phyloP scores from a whole-genome alignment of 495 filamentous ascomycete genomes.

The Cercophora scortea region DNA sequence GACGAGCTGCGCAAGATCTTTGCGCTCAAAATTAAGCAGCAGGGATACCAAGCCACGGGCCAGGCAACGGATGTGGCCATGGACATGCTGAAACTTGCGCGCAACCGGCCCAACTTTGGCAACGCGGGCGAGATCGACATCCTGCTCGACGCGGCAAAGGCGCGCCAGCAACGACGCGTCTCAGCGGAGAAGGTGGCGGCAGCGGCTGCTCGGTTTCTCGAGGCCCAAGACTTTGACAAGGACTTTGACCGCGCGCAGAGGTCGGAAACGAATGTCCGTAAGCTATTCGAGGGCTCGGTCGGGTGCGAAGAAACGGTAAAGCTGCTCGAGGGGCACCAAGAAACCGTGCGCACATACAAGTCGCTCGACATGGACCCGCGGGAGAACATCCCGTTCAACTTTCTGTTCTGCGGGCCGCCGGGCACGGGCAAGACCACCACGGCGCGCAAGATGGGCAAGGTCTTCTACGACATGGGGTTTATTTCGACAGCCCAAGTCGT shows the following conservation, averaged over 20 bases:
- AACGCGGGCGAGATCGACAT: conserved; percentile 62
- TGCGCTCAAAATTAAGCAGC: conserved; percentile 45
- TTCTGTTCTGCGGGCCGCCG: conserved; percentile 36
- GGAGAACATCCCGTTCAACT: conserved; percentile 33
- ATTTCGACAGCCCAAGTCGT: conserved; percentile 46
- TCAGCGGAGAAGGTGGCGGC: conserved; percentile 14
- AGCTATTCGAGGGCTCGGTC: conserved; percentile 58
- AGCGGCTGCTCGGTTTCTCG: conserved; percentile 26
- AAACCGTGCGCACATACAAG: conserved; percentile 44
- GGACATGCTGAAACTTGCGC: conserved; percentile 42
- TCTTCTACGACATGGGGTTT: conserved; percentile 67
- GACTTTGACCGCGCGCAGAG: conserved; percentile 51
- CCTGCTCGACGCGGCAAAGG: conserved; percentile 52
- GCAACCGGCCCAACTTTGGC: conserved; percentile 51
- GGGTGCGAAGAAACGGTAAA: conserved; percentile 57
- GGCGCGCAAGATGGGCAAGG: conserved; percentile 60
- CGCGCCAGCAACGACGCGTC: conserved; percentile 45
- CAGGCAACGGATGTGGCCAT: conserved; percentile 38
- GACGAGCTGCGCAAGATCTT: conserved; percentile 51
- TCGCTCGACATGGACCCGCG: conserved; percentile 51
- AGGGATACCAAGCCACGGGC: conserved; percentile 35
- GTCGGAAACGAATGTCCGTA: conserved; percentile 41
- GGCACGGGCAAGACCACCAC: conserved; percentile 71
- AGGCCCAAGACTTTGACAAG: conserved; percentile 60
- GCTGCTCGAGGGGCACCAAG: conserved; percentile 53